These are phyloP conservation scores for Delitschia confertaspora DNA, from an alignment of 495 filamentous ascomycete genomes.

Conservation along the genomic window DNA sequence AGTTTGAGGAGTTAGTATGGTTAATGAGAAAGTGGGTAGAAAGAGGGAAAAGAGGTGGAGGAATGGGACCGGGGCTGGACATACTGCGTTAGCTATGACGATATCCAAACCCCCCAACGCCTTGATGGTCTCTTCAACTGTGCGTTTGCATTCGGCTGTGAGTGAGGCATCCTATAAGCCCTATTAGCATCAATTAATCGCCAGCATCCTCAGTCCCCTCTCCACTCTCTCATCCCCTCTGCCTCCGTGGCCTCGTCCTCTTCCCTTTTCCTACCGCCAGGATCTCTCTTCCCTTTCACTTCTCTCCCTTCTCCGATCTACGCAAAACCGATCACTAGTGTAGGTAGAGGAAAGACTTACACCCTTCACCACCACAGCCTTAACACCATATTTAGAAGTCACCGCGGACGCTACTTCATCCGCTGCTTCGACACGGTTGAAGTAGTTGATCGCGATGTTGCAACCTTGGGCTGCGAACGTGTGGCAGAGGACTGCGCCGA, in stretches of 20 bases:
- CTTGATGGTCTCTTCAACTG: slow-evolving; percentile 48
- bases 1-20: background rate
- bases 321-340: background rate
- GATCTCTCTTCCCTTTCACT: background rate
- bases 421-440: slow-evolving; percentile 45
- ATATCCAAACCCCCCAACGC: slow-evolving; percentile 60
- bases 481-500: slow-evolving; percentile 53
- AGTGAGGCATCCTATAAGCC: slow-evolving; percentile 55
- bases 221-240: background rate
- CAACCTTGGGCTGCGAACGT: slow-evolving; percentile 60
- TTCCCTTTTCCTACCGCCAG: background rate
- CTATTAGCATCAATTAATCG: no score
- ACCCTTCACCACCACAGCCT: slow-evolving; percentile 49
- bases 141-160: slow-evolving; percentile 45
- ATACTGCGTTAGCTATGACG: slow-evolving; percentile 61
- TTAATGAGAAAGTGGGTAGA: background rate
- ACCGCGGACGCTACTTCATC: slow-evolving; percentile 47
- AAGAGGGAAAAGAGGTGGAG: background rate
- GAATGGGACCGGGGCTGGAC: slow-evolving; percentile 24
- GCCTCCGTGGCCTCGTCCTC: no score
- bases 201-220: background rate
- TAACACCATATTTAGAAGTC: slow-evolving; percentile 44
- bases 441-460: slow-evolving; percentile 66
- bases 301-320: background rate
- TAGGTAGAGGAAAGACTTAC: slow-evolving; percentile 36